A percentile compares a stretch with the other conserved stretches of the same genome.
Conservation (phyloP, 2,329 filamentous ascomycete species). For the Phialocephala subalpina region DNA sequence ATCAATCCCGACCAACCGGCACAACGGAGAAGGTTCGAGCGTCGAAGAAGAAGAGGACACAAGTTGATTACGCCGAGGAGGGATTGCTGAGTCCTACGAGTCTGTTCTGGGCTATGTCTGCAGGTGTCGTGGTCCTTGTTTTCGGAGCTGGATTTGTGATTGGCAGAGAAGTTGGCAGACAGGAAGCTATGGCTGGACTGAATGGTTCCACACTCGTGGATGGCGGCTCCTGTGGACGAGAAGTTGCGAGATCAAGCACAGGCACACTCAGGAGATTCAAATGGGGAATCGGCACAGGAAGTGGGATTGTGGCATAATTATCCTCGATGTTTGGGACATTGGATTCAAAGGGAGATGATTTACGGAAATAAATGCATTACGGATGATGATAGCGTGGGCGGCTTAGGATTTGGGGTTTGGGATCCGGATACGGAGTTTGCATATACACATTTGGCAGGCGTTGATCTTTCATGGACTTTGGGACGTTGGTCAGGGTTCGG, state of each 20-base stretch:
- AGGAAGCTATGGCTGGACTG: conserved; percentile 53
- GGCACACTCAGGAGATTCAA: conserved; percentile 41
- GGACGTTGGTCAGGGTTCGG: not conserved
- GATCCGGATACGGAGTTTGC: conserved; percentile 2
- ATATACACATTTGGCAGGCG: conserved; percentile 11
- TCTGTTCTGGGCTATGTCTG: conserved; percentile 69
- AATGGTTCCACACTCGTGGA: conserved; percentile 35
- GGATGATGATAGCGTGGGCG: conserved; percentile 10
- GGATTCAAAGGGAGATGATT: not conserved
- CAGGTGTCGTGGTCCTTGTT: conserved; percentile 72
- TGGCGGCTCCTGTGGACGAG: conserved; percentile 36
- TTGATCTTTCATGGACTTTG: not conserved
- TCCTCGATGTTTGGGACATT: not conserved
- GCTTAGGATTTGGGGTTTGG: not conserved
- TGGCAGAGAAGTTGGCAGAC: conserved; percentile 70
- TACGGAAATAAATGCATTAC: conserved; percentile 6
- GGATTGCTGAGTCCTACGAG: conserved; percentile 65
- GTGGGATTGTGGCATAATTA: conserved; percentile 35
- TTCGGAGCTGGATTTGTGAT: conserved; percentile 76
- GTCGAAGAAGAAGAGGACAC: conserved; percentile 57
- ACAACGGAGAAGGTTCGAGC: conserved; percentile 45
- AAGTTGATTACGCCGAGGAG: conserved; percentile 46
- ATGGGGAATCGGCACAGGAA: conserved; percentile 40
- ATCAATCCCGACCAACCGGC: conserved; percentile 36
- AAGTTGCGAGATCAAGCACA: conserved; percentile 33